These are phyloP conservation scores for Starmerella etchellsii DNA, from an alignment of 805 yeast genomes.

Conservation along the genomic window DNA sequence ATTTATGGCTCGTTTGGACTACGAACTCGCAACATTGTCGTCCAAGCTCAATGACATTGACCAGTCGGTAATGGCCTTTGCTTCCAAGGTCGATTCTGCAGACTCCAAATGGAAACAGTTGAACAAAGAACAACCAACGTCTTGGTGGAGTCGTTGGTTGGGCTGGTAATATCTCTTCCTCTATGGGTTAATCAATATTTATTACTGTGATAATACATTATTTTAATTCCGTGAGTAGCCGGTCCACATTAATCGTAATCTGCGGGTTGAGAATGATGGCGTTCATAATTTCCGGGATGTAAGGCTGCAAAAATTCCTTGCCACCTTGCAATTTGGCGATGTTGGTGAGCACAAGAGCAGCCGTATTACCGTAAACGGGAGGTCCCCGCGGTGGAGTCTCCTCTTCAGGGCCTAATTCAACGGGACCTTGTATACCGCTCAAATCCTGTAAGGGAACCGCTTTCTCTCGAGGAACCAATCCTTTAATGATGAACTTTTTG, in stretches of 20 bases:
- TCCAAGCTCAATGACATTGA: constrained; percentile 57
- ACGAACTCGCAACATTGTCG: constrained; percentile 48
- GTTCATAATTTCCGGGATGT: constrained; percentile 15
- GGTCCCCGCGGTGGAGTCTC: constrained; percentile 12
- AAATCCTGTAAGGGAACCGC: constrained; percentile 24
- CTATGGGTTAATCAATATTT: too few relatives aligned
- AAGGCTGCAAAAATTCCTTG: constrained; percentile 16
- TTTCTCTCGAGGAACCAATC: constrained; percentile 69
- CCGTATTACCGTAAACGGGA: constrained; percentile 25
- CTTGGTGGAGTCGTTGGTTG: constrained; percentile 1
- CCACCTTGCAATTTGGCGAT: constrained; percentile 25
- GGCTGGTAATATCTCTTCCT: too few relatives aligned
- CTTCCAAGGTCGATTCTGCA: constrained; percentile 27
- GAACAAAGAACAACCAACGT: not conserved
- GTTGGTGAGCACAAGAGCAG: constrained; percentile 28
- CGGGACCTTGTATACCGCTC: not conserved
- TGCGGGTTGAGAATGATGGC: constrained; percentile 21
- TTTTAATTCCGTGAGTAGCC: constrained; percentile 16
- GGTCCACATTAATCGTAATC: constrained; percentile 20
- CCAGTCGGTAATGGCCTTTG: constrained; percentile 40
- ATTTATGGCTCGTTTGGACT: constrained; percentile 43
- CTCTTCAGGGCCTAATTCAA: not conserved
- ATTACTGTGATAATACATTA: not conserved
- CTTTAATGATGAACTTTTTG: constrained; percentile 81
- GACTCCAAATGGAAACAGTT: constrained; percentile 20